A percentile compares a stretch with the other conserved stretches of the same genome.
These are phyloP conservation scores for Neopestalotiopsis clavispora DNA, from an alignment of 2,329 filamentous ascomycete genomes.

Conservation along the genomic window DNA sequence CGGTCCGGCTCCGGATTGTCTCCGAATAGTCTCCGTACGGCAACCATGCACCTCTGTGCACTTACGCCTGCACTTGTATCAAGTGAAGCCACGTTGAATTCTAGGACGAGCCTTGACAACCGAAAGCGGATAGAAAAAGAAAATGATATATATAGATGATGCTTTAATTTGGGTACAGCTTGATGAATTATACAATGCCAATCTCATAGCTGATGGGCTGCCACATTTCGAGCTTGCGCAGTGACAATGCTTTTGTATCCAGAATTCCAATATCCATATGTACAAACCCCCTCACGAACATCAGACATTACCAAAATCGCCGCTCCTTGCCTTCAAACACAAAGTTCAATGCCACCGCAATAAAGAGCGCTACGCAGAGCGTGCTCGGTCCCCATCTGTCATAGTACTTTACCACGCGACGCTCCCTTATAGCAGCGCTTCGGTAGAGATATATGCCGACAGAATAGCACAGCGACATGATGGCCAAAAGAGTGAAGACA, in stretches of 20 bases:
- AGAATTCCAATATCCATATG: not conserved
- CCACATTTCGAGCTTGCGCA: not conserved
- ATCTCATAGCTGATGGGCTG: not conserved
- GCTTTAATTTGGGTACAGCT: not conserved
- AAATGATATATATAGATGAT: not conserved
- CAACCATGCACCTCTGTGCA: too few relatives aligned
- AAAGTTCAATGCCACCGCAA: conserved; percentile 81
- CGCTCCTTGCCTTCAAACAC: conserved; percentile 73
- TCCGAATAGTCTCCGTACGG: too few relatives aligned
- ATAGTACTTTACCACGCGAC: conserved; percentile 88
- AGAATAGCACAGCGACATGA: conserved; percentile 80
- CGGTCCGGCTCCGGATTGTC: too few relatives aligned
- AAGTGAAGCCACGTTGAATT: too few relatives aligned
- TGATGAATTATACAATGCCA: not conserved
- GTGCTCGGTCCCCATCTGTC: conserved; percentile 84
- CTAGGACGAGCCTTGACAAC: too few relatives aligned
- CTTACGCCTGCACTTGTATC: too few relatives aligned
- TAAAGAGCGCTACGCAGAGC: conserved; percentile 75
- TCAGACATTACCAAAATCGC: conserved; percentile 49
- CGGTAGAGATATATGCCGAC: conserved; percentile 87
- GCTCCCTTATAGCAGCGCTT: conserved; percentile 80
- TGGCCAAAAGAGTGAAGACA: conserved; percentile 82
- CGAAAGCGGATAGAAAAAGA: not conserved
- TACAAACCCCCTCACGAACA: not conserved
- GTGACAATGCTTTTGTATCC: not conserved